phyloP scores from a whole-genome alignment of 176 grass and related monocot genomes.

The Dactylis glomerata region DNA sequence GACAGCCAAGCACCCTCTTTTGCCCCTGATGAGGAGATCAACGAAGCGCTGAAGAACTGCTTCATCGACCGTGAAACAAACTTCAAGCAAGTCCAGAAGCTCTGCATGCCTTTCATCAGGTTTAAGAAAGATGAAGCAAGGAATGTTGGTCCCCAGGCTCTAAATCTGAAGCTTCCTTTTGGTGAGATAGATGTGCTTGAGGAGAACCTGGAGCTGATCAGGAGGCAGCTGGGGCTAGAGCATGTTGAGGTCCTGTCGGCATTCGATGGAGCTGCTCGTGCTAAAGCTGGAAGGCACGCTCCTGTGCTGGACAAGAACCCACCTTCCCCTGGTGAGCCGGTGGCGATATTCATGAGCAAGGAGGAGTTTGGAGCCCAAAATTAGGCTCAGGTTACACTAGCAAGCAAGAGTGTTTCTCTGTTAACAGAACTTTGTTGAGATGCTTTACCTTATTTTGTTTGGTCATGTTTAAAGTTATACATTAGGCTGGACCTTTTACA shows the following conservation, averaged over 20 bases:
- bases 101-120: slow-evolving; percentile 65
- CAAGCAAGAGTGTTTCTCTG: not conserved
- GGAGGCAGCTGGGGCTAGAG: slow-evolving; percentile 58
- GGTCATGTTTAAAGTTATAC: slow-evolving; percentile 14
- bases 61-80: slow-evolving; percentile 31
- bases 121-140: slow-evolving; percentile 55
- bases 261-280: slow-evolving; percentile 25
- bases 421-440: not conserved
- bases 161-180: slow-evolving; percentile 1
- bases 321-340: slow-evolving; percentile 62
- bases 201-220: slow-evolving; percentile 57
- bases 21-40: slow-evolving; percentile 48
- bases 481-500: not conserved
- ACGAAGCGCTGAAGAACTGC: slow-evolving; percentile 32
- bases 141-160: slow-evolving; percentile 24
- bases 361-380: slow-evolving; percentile 28
- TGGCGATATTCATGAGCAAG: slow-evolving; percentile 59
- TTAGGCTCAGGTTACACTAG: not conserved
- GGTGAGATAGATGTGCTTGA: slow-evolving; percentile 41
- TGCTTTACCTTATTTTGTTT: not conserved
- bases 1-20: slow-evolving; percentile 24
- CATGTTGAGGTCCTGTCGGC: slow-evolving; percentile 49
- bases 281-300: slow-evolving; percentile 37
- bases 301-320: slow-evolving; percentile 49
- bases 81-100: slow-evolving; percentile 54